phyloP scores from a whole-genome alignment of 208 protist genomes.

The Blastocrithidia nonstop region DNA sequence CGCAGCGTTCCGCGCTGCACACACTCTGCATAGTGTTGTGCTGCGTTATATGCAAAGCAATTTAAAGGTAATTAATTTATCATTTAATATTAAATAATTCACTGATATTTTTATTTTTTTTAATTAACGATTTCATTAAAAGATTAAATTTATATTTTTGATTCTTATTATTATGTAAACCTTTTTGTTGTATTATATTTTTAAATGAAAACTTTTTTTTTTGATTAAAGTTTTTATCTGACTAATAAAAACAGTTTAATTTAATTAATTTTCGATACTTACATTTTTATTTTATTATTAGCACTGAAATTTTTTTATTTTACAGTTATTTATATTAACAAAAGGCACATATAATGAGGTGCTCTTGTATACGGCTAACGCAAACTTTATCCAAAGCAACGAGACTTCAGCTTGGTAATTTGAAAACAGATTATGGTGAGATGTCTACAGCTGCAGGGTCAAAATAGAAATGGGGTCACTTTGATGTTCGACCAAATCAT shows the following conservation, averaged over 20 bases:
- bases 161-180: background rate
- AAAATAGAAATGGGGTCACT: conserved; percentile 73
- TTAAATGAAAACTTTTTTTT: conserved; percentile 3
- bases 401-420: conserved; percentile 72
- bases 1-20: no score
- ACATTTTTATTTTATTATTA: background rate
- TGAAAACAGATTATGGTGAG: conserved; percentile 76
- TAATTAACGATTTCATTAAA: conserved; percentile 1
- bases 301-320: background rate
- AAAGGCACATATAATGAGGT: conserved; percentile 5
- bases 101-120: background rate
- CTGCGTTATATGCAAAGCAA: no score
- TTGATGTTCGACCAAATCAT: conserved; percentile 45
- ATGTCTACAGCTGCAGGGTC: conserved; percentile 75
- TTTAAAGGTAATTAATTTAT: conserved; percentile 3
- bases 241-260: conserved; percentile 4
- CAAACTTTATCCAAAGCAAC: conserved; percentile 78
- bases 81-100: background rate
- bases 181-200: background rate
- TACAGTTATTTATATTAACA: background rate
- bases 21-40: no score
- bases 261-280: background rate
- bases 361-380: conserved; percentile 13
- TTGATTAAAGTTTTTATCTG: background rate
- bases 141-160: background rate